phyloP scores from a whole-genome alignment of 2,329 filamentous ascomycete species.

The Arthrobotrys sphaeroides region DNA sequence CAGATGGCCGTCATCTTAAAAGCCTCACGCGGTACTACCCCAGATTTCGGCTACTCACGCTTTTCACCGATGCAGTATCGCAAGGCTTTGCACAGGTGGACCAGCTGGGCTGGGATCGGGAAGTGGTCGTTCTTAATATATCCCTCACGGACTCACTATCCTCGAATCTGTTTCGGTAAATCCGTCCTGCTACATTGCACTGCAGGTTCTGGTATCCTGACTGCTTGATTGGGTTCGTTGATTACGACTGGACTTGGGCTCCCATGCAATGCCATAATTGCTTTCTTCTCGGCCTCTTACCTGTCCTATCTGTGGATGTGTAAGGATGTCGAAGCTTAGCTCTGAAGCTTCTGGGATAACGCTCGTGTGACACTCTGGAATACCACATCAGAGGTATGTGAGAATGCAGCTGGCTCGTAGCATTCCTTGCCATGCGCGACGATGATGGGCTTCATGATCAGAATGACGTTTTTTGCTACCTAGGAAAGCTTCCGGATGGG shows the following conservation, averaged over 20 bases:
- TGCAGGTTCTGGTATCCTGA: constrained; percentile 9
- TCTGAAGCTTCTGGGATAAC: constrained; percentile 29
- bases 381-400: constrained; percentile 28
- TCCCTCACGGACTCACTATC: constrained; percentile 39
- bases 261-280: constrained; percentile 13
- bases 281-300: constrained; percentile 43
- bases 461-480: constrained; percentile 29
- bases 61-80: constrained; percentile 27
- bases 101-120: constrained; percentile 46
- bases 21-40: constrained; percentile 52
- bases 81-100: constrained; percentile 19
- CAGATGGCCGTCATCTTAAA: constrained; percentile 29
- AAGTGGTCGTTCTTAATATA: constrained; percentile 53
- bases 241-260: constrained; percentile 24
- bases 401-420: constrained; percentile 9
- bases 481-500: not conserved
- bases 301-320: constrained; percentile 36
- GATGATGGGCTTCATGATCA: constrained; percentile 26
- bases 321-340: constrained; percentile 34
- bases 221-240: constrained; percentile 32
- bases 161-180: constrained; percentile 29
- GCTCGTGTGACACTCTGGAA: constrained; percentile 53
- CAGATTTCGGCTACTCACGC: constrained; percentile 54
- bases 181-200: constrained; percentile 38
- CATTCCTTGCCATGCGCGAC: constrained; percentile 17